Percentiles rank a stretch among this genome's conserved stretches.
Conservation (phyloP, 805 yeast species). For the Metschnikowia noctiluminum region DNA sequence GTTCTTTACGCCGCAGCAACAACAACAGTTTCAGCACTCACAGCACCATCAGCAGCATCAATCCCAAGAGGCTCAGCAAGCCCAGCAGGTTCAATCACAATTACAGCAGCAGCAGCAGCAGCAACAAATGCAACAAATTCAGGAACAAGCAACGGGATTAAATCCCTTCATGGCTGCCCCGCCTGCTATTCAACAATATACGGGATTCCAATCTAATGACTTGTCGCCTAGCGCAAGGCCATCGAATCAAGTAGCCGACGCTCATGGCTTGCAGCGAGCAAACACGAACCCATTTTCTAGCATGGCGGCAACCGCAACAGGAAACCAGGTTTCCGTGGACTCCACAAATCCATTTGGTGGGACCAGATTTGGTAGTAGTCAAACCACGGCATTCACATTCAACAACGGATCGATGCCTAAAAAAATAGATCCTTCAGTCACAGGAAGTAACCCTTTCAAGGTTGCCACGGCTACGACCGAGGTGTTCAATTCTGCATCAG, state of each 20-base stretch:
- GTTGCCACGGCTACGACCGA: constrained; percentile 34
- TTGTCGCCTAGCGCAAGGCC: background rate
- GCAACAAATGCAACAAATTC: constrained; percentile 2
- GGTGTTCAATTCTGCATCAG: constrained; percentile 26
- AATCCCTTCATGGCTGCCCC: constrained; percentile 12
- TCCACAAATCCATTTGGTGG: constrained; percentile 46
- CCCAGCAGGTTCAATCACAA: constrained; percentile 1
- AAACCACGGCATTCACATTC: constrained; percentile 18
- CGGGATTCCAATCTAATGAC: constrained; percentile 6
- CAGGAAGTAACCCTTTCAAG: constrained; percentile 64
- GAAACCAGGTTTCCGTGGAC: constrained; percentile 14
- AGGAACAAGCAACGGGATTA: constrained; percentile 9
- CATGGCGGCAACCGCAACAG: constrained; percentile 15
- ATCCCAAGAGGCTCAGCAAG: no score
- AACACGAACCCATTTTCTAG: constrained; percentile 37
- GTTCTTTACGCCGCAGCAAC: no score
- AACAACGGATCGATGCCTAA: constrained; percentile 7
- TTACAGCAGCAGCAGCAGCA: constrained; percentile 12
- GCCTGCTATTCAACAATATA: constrained; percentile 11
- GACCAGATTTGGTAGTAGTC: constrained; percentile 31
- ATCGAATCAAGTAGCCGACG: background rate
- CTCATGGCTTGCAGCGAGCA: constrained; percentile 21
- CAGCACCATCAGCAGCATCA: constrained; percentile 15
- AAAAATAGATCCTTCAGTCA: constrained; percentile 32
- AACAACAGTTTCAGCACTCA: constrained; percentile 15